Conservation (phyloP, 345 rosid genomes). For the Cardamine chenopodiifolia region DNA sequence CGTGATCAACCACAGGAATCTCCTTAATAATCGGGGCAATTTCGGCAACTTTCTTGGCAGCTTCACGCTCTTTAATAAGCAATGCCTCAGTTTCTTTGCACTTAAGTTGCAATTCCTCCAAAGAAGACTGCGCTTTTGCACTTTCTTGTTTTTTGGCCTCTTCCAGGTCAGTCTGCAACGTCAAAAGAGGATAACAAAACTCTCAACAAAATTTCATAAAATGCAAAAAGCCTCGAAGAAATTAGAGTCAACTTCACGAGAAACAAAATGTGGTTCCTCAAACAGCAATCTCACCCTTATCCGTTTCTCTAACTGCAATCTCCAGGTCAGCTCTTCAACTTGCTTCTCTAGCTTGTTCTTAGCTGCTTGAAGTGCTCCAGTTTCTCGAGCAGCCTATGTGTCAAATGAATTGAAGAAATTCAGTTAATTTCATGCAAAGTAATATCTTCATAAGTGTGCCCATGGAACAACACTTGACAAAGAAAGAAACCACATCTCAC, state of each 20-base stretch:
- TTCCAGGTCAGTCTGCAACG: conserved; percentile 83
- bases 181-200: conserved; percentile 18
- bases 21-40: conserved; percentile 78
- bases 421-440: not conserved
- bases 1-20: conserved; percentile 78
- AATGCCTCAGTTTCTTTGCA: conserved; percentile 81
- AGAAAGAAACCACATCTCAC: conserved; percentile 47
- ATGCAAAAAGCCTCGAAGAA: conserved; percentile 7
- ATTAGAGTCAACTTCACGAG: not conserved
- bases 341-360: conserved; percentile 98
- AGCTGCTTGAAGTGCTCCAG: conserved; percentile 99
- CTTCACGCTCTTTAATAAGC: conserved; percentile 76
- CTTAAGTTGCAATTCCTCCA: conserved; percentile 75
- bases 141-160: conserved; percentile 94
- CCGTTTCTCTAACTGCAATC: conserved; percentile 96
- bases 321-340: conserved; percentile 99
- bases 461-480: conserved; percentile 20
- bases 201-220: not conserved
- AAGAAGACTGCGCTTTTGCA: conserved; percentile 78
- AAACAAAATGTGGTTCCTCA: conserved; percentile 19
- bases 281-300: conserved; percentile 68
- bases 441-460: not conserved
- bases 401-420: conserved; percentile 17
- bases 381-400: conserved; percentile 94
- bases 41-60: conserved; percentile 69